Evolutionary conservation across 306 rosid species (phyloP), one percentile per base, ranked within the genome.

Genomic region (Albizia julibrissin): DNA sequence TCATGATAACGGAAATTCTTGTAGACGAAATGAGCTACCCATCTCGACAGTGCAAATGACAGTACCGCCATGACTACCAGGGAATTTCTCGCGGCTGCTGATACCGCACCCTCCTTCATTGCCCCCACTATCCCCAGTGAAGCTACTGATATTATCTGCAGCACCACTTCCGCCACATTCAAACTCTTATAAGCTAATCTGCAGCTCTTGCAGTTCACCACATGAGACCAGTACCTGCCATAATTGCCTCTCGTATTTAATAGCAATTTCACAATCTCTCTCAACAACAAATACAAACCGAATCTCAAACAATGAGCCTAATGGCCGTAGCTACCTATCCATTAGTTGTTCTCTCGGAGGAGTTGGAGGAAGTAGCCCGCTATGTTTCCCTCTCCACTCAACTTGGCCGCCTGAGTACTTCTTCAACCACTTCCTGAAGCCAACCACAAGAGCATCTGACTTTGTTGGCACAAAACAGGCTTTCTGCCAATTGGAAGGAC

Each of bases 381-480:
- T 83, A 85, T 83, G 89, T 78, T 88, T 92, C 83, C 96, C 95
- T 87, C 86, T 88, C 99, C 99, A 95, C 47, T 95, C 93, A 81
- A 95, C 94, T 86, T 90, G 86, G 73, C 94, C 91, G 58, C 90
- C 95, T 0, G 95, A 91, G 62, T 93, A 89, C 85, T 87, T 93
- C 82, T 85, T 95, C 58, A 95, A 77, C 99, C 99, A 95, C 72
- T 86, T 95, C 86, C 99, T 89, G 80, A 84, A 93, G 70, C 90
- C 96, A 79, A 93, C 79, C 74, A 93, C 99, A 58, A 88, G 86
- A 6, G 94, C 92, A 87, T 95, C 99, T 34, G 99, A 80, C 66
- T 92, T 95, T 69, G 93, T 90, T 19, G 99, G 99, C 86, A 93
- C 90, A 84, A 89, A 95, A 83, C 99, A 95, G 19, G 92, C 93